Evolutionary conservation across 2,329 filamentous ascomycete genomes (phyloP).

Genomic region (Stemphylium vesicarium): DNA sequence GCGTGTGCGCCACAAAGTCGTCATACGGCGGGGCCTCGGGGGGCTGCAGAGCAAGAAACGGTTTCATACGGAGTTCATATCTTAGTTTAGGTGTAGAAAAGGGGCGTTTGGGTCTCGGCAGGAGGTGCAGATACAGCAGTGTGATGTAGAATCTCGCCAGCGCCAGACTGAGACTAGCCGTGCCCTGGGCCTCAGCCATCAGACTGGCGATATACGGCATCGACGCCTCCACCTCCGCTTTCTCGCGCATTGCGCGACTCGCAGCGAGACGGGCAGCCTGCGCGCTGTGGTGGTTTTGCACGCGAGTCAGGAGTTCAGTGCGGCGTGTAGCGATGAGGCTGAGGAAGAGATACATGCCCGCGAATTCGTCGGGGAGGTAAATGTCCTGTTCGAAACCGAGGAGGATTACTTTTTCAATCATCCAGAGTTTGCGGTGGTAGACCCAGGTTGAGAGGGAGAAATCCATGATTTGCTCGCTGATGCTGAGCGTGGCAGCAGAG

Average conservation of each 20-base stretch:
- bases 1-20: conserved; percentile 58
- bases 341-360: conserved; percentile 80
- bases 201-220: conserved; percentile 33
- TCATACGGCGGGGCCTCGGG: conserved; percentile 71
- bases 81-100: conserved; percentile 73
- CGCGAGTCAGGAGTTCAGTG: conserved; percentile 24
- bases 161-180: conserved; percentile 37
- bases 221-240: conserved; percentile 18
- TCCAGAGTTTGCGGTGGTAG: conserved; percentile 85
- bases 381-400: conserved; percentile 93
- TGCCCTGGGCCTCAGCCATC: conserved; percentile 33
- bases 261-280: conserved; percentile 10
- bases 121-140: conserved; percentile 63
- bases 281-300: conserved; percentile 21
- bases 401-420: conserved; percentile 87
- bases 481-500: conserved; percentile 41
- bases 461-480: conserved; percentile 60
- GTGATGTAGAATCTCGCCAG: conserved; percentile 66
- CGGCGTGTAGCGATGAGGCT: conserved; percentile 33
- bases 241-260: conserved; percentile 8
- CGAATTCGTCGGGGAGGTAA: conserved; percentile 84
- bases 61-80: conserved; percentile 86
- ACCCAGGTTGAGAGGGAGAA: conserved; percentile 87
- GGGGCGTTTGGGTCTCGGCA: conserved; percentile 62
- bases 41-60: conserved; percentile 72